Evolutionary conservation across 257 asterid species (phyloP).

Genomic region (Solanum gracilifrons): DNA sequence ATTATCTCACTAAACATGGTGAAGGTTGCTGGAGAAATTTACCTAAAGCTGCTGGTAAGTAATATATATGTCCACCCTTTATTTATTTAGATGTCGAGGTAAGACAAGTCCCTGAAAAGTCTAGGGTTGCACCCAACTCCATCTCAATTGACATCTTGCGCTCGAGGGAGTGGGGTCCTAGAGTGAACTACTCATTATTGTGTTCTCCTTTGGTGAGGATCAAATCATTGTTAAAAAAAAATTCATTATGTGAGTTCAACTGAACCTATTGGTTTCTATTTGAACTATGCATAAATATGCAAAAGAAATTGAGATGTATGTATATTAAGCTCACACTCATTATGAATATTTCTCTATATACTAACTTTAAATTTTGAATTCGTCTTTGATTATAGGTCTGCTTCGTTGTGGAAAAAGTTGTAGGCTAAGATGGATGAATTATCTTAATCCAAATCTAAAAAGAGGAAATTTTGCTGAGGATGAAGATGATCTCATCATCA

Average conservation of each 20-base stretch:
- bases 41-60: conserved; percentile 14
- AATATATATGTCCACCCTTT: background rate
- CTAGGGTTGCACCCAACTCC: background rate
- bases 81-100: no score
- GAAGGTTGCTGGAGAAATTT: conserved; percentile 9
- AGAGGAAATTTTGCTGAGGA: background rate
- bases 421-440: background rate
- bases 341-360: no score
- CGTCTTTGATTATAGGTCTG: background rate
- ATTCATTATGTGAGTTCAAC: background rate
- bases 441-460: background rate
- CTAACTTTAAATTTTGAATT: background rate
- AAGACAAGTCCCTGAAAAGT: no score
- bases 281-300: background rate
- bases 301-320: background rate
- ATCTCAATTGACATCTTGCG: background rate
- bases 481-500: background rate
- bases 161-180: no score
- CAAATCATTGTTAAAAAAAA: background rate
- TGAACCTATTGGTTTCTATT: background rate
- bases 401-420: background rate
- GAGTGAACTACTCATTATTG: no score
- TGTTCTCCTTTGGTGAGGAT: background rate
- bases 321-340: background rate
- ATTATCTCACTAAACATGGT: conserved; percentile 12